Conservation (phyloP, 345 rosid species). For the Eucalyptus sp. region DNA sequence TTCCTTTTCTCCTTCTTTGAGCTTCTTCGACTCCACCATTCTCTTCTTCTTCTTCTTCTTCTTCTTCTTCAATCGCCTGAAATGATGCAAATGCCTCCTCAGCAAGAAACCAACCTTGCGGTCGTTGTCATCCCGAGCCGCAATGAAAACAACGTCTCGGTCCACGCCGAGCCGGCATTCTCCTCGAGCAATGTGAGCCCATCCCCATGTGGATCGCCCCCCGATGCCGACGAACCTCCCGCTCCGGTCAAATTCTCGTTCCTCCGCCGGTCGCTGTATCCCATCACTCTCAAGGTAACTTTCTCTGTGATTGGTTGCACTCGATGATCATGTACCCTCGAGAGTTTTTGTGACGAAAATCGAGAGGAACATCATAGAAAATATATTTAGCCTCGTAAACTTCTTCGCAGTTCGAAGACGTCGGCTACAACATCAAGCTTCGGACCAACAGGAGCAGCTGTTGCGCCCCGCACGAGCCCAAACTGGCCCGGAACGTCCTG, state of each 20-base stretch:
- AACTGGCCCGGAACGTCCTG: conserved; percentile 40
- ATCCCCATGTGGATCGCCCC: conserved; percentile 10
- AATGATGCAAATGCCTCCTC: conserved; percentile 45
- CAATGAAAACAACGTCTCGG: conserved; percentile 16
- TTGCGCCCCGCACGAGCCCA: conserved; percentile 30
- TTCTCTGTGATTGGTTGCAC: not conserved
- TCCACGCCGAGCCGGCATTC: conserved; percentile 33
- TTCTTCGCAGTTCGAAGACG: conserved; percentile 67
- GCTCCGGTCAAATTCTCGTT: conserved; percentile 23
- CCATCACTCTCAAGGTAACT: conserved; percentile 64
- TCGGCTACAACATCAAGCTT: conserved; percentile 35
- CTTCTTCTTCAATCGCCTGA: not conserved
- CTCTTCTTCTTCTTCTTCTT: not conserved
- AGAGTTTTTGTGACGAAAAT: not conserved
- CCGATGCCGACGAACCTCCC: conserved; percentile 1
- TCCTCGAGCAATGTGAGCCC: conserved; percentile 28
- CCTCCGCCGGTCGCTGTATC: conserved; percentile 39
- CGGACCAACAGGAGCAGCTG: conserved; percentile 9
- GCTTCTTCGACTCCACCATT: not conserved
- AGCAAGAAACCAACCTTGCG: conserved; percentile 28
- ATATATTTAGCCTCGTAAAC: not conserved
- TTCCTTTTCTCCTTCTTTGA: not conserved
- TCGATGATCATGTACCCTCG: not conserved
- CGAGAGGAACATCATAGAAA: not conserved
- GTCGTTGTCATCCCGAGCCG: not conserved